phyloP scores from a whole-genome alignment of 2,329 filamentous ascomycete genomes.

The Xylaria arbuscula region DNA sequence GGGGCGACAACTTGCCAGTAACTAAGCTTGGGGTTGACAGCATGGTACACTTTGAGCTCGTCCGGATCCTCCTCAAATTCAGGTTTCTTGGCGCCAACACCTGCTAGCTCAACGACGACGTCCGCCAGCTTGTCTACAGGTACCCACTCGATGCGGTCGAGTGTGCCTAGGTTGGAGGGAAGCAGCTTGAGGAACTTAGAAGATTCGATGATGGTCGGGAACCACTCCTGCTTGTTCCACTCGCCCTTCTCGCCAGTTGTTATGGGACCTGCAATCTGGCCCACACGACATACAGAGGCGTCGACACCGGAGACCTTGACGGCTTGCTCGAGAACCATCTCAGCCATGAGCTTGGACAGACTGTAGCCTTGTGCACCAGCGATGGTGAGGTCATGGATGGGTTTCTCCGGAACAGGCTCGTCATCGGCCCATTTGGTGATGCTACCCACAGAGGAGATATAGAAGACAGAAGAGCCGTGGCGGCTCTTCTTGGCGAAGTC shows the following conservation, averaged over 20 bases:
- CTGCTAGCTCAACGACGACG: conserved; percentile 59
- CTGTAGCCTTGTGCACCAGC: conserved; percentile 54
- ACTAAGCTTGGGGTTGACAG: conserved; percentile 41
- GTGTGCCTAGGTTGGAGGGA: conserved; percentile 57
- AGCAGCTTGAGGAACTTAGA: conserved; percentile 60
- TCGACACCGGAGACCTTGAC: conserved; percentile 51
- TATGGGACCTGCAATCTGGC: conserved; percentile 58
- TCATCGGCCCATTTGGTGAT: conserved; percentile 50
- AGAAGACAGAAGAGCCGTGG: conserved; percentile 52
- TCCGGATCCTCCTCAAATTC: conserved; percentile 37
- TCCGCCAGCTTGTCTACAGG: conserved; percentile 61
- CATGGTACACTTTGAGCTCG: conserved; percentile 42
- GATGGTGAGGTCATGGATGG: conserved; percentile 49
- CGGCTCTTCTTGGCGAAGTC: conserved; percentile 52
- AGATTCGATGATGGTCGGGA: conserved; percentile 62
- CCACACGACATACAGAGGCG: conserved; percentile 56
- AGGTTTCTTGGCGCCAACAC: conserved; percentile 44
- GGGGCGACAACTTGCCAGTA: conserved; percentile 42
- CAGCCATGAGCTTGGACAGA: conserved; percentile 56
- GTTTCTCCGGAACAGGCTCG: conserved; percentile 53
- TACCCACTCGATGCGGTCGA: conserved; percentile 63
- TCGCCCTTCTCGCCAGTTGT: conserved; percentile 52
- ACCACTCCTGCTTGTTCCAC: conserved; percentile 68
- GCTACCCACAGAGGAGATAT: conserved; percentile 56
- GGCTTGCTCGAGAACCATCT: conserved; percentile 56